Evolutionary conservation across 345 rosid genomes (phyloP), one percentile per base, ranked within the genome.

Genomic region (Aquilaria yunnanensis): DNA sequence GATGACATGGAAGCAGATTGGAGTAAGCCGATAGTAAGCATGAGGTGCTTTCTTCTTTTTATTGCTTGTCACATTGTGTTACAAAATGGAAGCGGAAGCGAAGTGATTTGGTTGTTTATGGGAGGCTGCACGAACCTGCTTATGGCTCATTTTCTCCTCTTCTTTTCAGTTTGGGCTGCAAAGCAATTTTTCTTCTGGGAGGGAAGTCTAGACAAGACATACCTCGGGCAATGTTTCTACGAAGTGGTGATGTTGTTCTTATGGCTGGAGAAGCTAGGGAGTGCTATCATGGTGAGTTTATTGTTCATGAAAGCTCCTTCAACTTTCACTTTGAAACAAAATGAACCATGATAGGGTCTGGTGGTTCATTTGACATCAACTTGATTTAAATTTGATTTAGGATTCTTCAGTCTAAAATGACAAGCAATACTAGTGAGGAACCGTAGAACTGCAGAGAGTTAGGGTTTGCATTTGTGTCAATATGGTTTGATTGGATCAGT

Each of bases 1-100:
- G 99, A 90, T 78, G 99, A 90, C 67, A 90, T 90, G 98, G 98
- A 93, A 82, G 86, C 72, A 29, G 97, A 90, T 65, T 94, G 96
- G 99, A 90, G 90, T 68, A 94, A 85, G 66, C 96, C 97, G 37
- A 37, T 94, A 55, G 96, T 88, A 60, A 94, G 99, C 91, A 74
- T 94, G 80, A 94, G 99, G 99, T 90, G 72, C 34, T 30, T 47
- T 6, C 60, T 56, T 34, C 37, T 14, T 51, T 12, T 12, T 29
- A 2, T 14, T 57, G 30, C 56, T 59, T 6, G 0, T 32, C n/a
- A 55, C 23, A 14, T 49, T 41, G 37, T 45, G 47, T 29, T 30
- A 56, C 6, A 41, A 60, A 45, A 49, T 12, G 62, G 29, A 67
- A 52, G 51, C 10, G 8, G 43, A 37, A 9, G 5, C 9, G 43